Percentiles rank a stretch among this genome's conserved stretches.
phyloP scores from a whole-genome alignment of 371 early-diverging fungal species.

The Capillidium rhysosporum region DNA sequence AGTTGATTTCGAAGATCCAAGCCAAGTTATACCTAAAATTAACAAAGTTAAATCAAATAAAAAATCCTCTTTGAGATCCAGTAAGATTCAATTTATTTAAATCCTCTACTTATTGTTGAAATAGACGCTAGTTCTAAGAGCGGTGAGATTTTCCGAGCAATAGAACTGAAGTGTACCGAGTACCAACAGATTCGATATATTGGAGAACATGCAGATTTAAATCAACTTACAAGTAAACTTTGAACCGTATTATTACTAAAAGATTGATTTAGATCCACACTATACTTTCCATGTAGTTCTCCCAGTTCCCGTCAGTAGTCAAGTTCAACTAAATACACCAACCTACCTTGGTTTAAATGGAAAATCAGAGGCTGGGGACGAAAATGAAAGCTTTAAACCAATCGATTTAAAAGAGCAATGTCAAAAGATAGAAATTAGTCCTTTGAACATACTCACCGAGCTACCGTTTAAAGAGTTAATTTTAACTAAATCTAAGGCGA shows the following conservation, averaged over 20 bases:
- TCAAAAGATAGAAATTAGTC: no score
- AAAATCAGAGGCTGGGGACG: neutral
- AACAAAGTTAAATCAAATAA: neutral
- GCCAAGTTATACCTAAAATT: neutral
- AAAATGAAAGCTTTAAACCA: neutral
- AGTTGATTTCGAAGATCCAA: constrained; percentile 1
- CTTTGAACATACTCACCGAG: no score
- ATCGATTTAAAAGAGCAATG: no score
- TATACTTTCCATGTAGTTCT: neutral
- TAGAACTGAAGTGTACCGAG: neutral
- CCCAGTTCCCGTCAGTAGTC: neutral
- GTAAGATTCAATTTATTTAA: neutral
- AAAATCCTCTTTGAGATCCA: neutral
- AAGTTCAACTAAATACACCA: neutral
- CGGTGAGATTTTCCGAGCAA: neutral
- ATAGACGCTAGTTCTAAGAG: neutral
- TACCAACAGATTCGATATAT: neutral
- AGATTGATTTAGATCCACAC: neutral
- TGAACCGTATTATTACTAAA: neutral
- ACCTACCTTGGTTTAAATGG: neutral
- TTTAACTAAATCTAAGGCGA: no score
- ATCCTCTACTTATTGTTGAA: neutral
- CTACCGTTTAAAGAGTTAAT: no score
- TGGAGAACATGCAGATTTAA: neutral
- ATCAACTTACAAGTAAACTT: neutral